Percentiles rank a stretch among this genome's conserved stretches.
Conservation (phyloP, 768 basidiomycete genomes). For the Leucocoprinus sp. region DNA sequence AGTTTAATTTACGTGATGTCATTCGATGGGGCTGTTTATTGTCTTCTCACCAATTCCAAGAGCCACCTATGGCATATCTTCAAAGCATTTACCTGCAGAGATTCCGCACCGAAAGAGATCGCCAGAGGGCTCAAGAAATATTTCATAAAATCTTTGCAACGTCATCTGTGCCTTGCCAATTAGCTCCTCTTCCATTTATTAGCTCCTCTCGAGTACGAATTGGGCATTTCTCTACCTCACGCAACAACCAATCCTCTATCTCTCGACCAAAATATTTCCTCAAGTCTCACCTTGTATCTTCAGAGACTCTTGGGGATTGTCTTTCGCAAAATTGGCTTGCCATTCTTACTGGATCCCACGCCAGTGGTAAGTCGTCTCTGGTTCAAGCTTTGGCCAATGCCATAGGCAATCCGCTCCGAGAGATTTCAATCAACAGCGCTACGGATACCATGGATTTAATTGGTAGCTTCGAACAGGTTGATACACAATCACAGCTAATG, state of each 20-base stretch:
- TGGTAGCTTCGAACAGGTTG: constrained; percentile 92
- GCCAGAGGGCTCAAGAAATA: constrained; percentile 38
- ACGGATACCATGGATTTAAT: constrained; percentile 92
- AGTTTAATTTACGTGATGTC: constrained; percentile 95
- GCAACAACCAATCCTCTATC: constrained; percentile 28
- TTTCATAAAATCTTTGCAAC: constrained; percentile 46
- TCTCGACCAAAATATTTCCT: constrained; percentile 42
- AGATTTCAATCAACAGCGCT: constrained; percentile 74
- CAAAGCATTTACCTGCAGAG: constrained; percentile 75
- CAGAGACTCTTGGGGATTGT: constrained; percentile 73
- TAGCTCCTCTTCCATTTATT: constrained; percentile 30
- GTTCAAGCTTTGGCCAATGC: constrained; percentile 62
- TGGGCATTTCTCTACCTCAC: constrained; percentile 46
- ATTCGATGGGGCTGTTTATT: constrained; percentile 77
- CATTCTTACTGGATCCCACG: constrained; percentile 72
- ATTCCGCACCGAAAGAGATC: constrained; percentile 72
- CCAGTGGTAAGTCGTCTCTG: constrained; percentile 74
- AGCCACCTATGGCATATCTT: constrained; percentile 49
- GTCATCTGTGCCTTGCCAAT: constrained; percentile 16
- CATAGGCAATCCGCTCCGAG: constrained; percentile 59
- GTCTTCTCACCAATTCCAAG: constrained; percentile 26
- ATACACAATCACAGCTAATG: constrained; percentile 34
- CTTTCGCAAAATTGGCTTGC: constrained; percentile 76
- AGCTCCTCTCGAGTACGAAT: constrained; percentile 49
- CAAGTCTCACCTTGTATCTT: constrained; percentile 50